Percentiles rank a stretch among this genome's conserved stretches.
Evolutionary conservation across 257 asterid species (phyloP).

Genomic region (Petrea volubilis): DNA sequence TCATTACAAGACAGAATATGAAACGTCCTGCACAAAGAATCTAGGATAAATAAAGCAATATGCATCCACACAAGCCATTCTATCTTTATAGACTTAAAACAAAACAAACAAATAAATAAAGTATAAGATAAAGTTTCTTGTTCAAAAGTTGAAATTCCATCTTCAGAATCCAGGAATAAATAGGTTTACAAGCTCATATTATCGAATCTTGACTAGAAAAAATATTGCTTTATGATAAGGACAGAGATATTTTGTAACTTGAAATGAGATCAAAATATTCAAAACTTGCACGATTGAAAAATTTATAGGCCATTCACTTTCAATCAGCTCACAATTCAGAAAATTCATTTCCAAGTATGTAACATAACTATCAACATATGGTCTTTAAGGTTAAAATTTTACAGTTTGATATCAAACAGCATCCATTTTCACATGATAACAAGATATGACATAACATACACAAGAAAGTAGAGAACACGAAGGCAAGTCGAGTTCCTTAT

Average conservation of each 20-base stretch:
- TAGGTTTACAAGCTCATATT: slow-evolving; percentile 10
- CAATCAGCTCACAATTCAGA: too few species aligned
- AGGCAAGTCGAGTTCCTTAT: slow-evolving; percentile 36
- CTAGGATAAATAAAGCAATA: slow-evolving; percentile 14
- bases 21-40: slow-evolving; percentile 20
- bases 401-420: slow-evolving; percentile 41
- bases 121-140: slow-evolving; percentile 11
- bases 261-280: too few species aligned
- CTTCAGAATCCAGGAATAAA: slow-evolving; percentile 24
- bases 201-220: slow-evolving; percentile 17
- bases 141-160: slow-evolving; percentile 27
- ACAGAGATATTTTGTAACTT: not conserved
- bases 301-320: too few species aligned
- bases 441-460: slow-evolving; percentile 25
- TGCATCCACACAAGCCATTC: slow-evolving; percentile 33
- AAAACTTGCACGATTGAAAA: too few species aligned
- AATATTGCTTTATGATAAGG: slow-evolving; percentile 11
- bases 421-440: slow-evolving; percentile 29
- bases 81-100: slow-evolving; percentile 20
- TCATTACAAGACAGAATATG: slow-evolving; percentile 26
- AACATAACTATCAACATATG: too few species aligned
- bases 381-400: slow-evolving; percentile 26
- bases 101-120: slow-evolving; percentile 23
- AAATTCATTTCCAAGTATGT: too few species aligned
- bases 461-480: slow-evolving; percentile 24